phyloP scores from a whole-genome alignment of 805 yeast species.

The Dipodascopsis uninucleata region DNA sequence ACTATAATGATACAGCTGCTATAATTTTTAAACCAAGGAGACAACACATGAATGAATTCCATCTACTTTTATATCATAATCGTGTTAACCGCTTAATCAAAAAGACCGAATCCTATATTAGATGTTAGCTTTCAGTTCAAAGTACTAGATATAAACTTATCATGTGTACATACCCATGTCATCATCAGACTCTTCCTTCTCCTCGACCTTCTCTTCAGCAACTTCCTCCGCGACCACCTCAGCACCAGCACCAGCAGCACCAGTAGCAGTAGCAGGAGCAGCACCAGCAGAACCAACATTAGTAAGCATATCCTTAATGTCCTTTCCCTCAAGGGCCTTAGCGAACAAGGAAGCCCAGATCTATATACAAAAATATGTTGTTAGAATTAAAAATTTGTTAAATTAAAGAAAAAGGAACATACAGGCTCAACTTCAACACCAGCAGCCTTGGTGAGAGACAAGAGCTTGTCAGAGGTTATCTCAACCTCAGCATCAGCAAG shows the following conservation, averaged over 20 bases:
- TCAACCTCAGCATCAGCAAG: constrained; percentile 96
- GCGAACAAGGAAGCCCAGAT: constrained; percentile 88
- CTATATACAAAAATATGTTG: constrained; percentile 23
- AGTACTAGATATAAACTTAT: not conserved
- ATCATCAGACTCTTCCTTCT: constrained; percentile 30
- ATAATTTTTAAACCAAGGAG: too few species aligned
- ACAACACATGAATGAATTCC: too few species aligned
- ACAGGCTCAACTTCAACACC: constrained; percentile 68
- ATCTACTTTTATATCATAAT: constrained; percentile 2
- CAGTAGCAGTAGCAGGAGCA: constrained; percentile 67
- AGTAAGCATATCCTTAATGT: constrained; percentile 76
- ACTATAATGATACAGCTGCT: too few species aligned
- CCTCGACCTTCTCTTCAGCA: constrained; percentile 30
- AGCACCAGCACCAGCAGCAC: constrained; percentile 56
- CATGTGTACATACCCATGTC: constrained; percentile 60
- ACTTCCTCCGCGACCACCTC: constrained; percentile 28
- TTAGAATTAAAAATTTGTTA: not conserved
- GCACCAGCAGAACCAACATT: constrained; percentile 68
- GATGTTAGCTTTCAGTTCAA: constrained; percentile 3
- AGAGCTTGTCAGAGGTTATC: constrained; percentile 81
- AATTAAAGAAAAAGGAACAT: constrained; percentile 31
- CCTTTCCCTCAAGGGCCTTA: constrained; percentile 80
- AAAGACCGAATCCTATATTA: constrained; percentile 44
- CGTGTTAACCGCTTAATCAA: constrained; percentile 75
- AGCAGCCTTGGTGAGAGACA: constrained; percentile 75